Percentiles rank a stretch among this genome's conserved stretches.
Evolutionary conservation across 257 asterid genomes (phyloP).

Genomic region (Cinchona pubescens): DNA sequence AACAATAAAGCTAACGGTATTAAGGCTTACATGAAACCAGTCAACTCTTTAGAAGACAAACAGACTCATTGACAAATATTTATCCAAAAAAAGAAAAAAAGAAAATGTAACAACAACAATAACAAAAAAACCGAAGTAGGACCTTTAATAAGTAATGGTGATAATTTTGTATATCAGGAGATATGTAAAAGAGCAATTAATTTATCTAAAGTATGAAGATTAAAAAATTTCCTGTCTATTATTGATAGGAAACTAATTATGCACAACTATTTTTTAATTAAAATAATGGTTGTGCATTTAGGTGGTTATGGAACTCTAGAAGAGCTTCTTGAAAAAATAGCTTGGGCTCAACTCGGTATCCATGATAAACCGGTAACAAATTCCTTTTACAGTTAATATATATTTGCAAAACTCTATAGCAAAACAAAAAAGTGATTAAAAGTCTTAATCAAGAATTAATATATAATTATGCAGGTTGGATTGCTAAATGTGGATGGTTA

Average conservation of each 20-base stretch:
- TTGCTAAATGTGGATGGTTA: constrained; percentile 39
- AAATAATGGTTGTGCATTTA: no score
- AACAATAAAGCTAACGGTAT: no score
- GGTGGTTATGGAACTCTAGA: constrained; percentile 49
- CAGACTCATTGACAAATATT: no score
- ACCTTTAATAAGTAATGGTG: neutral
- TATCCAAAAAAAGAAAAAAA: no score
- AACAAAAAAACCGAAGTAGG: neutral
- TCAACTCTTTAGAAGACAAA: no score
- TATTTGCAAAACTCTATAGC: neutral
- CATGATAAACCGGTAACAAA: constrained; percentile 37
- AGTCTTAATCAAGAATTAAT: no score
- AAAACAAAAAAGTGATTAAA: neutral
- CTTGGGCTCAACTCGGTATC: constrained; percentile 49
- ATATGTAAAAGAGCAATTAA: neutral
- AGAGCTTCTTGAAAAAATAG: constrained; percentile 39
- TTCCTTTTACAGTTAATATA: neutral
- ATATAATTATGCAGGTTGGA: constrained; percentile 26
- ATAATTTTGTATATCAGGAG: no score
- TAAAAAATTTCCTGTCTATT: no score
- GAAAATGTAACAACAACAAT: no score
- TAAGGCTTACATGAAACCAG: no score
- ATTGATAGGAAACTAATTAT: no score
- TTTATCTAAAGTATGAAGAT: neutral
- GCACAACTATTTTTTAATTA: no score